phyloP scores from a whole-genome alignment of 2,329 filamentous ascomycete genomes.

The Botryotinia globosa region DNA sequence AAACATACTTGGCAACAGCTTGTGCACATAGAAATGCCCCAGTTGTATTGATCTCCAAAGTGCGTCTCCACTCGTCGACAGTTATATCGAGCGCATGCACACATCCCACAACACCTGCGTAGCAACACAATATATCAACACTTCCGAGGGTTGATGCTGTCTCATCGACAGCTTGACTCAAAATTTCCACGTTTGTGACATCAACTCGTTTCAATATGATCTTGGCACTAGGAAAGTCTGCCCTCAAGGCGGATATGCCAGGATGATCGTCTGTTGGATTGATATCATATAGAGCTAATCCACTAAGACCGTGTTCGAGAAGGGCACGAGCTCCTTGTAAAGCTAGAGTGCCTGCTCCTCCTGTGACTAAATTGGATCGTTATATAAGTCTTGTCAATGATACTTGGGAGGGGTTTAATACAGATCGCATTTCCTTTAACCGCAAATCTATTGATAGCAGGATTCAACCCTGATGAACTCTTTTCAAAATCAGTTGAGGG shows the following conservation, averaged over 20 bases:
- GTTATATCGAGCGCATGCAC: conserved; percentile 59
- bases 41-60: conserved; percentile 69
- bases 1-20: conserved; percentile 54
- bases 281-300: conserved; percentile 58
- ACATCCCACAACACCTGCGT: conserved; percentile 67
- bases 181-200: conserved; percentile 53
- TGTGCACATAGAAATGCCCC: conserved; percentile 70
- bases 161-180: conserved; percentile 45
- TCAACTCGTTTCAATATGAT: conserved; percentile 55
- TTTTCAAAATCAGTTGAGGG: not conserved
- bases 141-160: conserved; percentile 47
- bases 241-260: conserved; percentile 47
- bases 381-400: not conserved
- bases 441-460: conserved; percentile 9
- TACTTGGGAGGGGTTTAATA: not conserved
- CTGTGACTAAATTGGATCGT: conserved; percentile 48
- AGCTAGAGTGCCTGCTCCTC: conserved; percentile 63
- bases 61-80: conserved; percentile 56
- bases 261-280: conserved; percentile 44
- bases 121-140: conserved; percentile 52
- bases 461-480: not conserved
- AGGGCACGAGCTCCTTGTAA: conserved; percentile 58
- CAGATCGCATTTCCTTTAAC: conserved; percentile 20
- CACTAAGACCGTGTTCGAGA: conserved; percentile 63
- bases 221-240: conserved; percentile 52